Percentiles rank a stretch among this genome's conserved stretches.
Conservation (phyloP, 257 asterid species). For the Salvia rosmarinus region DNA sequence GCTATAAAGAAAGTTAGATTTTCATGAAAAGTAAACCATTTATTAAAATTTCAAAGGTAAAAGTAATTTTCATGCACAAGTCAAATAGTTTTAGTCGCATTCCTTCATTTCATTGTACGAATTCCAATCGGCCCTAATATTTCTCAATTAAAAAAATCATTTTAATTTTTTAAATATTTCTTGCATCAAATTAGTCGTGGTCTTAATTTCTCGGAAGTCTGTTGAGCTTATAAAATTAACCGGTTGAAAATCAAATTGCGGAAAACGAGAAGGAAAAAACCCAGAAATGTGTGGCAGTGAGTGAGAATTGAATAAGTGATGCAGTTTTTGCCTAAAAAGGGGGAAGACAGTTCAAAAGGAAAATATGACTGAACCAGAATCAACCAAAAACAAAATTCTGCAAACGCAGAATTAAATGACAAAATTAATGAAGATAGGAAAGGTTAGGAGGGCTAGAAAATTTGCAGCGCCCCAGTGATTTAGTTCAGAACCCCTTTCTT, state of each 20-base stretch:
- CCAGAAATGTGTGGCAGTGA: neutral
- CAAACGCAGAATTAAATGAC: conserved; percentile 2
- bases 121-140: too few relatives aligned
- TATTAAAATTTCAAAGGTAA: neutral
- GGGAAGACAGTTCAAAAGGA: conserved; percentile 5
- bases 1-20: too few relatives aligned
- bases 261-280: neutral
- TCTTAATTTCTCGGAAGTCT: neutral
- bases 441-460: neutral
- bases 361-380: neutral
- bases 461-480: neutral
- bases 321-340: conserved; percentile 8
- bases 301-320: conserved; percentile 2
- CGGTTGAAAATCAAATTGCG: neutral
- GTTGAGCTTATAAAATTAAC: neutral
- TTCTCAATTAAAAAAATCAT: too few relatives aligned
- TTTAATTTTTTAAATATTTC: neutral
- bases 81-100: too few relatives aligned
- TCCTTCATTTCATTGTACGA: too few relatives aligned
- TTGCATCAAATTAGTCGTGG: neutral
- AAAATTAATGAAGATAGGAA: conserved; percentile 6
- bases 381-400: conserved; percentile 2
- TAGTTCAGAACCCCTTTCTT: neutral
- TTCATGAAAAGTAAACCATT: neutral
- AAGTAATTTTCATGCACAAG: neutral